Conservation (phyloP, 208 protist genomes). For the Leishmania mexicana region DNA sequence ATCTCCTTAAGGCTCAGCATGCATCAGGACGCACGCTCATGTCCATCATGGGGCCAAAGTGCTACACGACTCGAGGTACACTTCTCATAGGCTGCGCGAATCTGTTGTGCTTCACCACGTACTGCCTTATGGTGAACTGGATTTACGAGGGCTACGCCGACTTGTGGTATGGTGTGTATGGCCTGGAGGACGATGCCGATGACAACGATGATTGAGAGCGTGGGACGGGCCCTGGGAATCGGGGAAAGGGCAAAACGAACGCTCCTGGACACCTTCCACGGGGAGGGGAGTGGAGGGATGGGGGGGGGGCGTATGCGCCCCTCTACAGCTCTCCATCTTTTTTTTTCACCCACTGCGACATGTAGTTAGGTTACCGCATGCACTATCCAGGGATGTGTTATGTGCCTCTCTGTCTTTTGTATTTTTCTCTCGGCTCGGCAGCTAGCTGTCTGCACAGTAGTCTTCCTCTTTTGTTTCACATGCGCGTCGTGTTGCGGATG, state of each 20-base stretch:
- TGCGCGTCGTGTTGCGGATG: neutral
- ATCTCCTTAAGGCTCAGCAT: slow-evolving; percentile 23
- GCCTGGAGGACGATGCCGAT: slow-evolving; percentile 64
- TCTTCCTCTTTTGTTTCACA: neutral
- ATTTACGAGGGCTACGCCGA: slow-evolving; percentile 81
- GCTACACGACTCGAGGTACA: slow-evolving; percentile 19
- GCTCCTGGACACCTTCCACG: neutral
- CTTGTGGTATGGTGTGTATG: slow-evolving; percentile 80
- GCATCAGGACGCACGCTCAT: slow-evolving; percentile 25
- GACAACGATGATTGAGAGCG: slow-evolving; percentile 33
- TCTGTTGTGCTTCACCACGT: slow-evolving; percentile 57
- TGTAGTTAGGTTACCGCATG: neutral
- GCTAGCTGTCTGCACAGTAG: neutral
- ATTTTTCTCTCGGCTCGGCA: neutral
- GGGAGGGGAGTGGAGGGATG: neutral
- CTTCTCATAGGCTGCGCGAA: slow-evolving; percentile 36
- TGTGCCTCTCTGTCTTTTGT: neutral
- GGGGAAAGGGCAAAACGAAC: neutral
- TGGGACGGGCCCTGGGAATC: neutral
- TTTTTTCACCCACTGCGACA: neutral
- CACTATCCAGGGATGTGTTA: neutral
- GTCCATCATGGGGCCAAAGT: slow-evolving; percentile 29
- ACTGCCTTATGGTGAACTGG: slow-evolving; percentile 83
- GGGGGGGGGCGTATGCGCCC: neutral
- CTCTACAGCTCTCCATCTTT: too few species aligned